Base-by-base conservation (phyloP, 1,284 basidiomycete genomes). In the Exobasidium rhododendri region DNA sequence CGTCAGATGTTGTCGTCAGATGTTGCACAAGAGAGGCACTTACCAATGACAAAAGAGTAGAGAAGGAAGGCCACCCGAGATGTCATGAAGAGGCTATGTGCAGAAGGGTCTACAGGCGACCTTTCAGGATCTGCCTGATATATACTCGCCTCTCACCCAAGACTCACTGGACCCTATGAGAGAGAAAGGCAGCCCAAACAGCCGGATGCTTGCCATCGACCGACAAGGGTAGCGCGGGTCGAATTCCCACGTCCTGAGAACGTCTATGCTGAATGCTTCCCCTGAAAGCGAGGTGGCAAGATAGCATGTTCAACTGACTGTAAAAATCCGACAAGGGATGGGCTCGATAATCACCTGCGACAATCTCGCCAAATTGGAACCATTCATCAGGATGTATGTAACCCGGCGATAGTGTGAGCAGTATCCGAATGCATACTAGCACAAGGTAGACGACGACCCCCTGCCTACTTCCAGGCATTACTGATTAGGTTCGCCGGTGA, bases 341-440 rank as follows among this genome's bases (percentile, higher is more conserved):
- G n/a, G n/a, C n/a, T n/a, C n/a, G n/a, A 3, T 63, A 44, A 28
- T 62, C 17, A 2, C 29, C 53, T 5, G 71, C 68, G 0, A 71
- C 65, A 0, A 79, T 50, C 30, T 81, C 80, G 10, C 78, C 68
- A 28, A 69, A 74, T 65, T 81, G 80, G 61, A 81, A 80, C 67
- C 74, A 74, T 61, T 81, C 80, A 62, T 81, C 80, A 2, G 80
- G 80, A 62, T 81, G 80, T 29, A 81, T 76, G 56, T 67, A 65
- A 40, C 70, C 71, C 22, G 67, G 52, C 14, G 5, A 17, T 14
- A 55, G 26, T 2, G 52, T 4, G 14, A 55, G 4, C 3, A 55
- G 14, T 26, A 35, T 20, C 4, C 52, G 31, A 6, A 55, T 4
- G 13, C 31, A 26, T 6, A 55, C 30, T 13, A 55, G 29, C 22